Percentiles rank a stretch among this genome's conserved stretches.
Evolutionary conservation across 108 stramenopile genomes (phyloP).

Genomic region (Cylindrotheca fusiformis): DNA sequence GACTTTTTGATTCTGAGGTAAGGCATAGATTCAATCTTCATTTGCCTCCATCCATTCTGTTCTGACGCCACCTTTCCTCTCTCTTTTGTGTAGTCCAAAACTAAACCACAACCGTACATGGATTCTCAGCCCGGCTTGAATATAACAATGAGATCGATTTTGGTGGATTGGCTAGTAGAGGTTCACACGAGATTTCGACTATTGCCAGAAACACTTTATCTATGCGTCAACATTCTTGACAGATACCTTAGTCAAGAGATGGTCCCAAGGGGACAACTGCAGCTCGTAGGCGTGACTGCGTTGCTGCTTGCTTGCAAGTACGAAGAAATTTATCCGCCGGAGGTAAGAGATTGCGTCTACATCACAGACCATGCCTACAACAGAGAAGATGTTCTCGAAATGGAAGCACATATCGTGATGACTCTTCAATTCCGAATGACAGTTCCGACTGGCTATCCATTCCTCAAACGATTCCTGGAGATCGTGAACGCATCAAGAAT

Average conservation of each 20-base stretch:
- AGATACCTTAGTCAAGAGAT: conserved; percentile 75
- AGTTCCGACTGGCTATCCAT: conserved; percentile 91
- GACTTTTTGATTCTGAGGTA: conserved; percentile 71
- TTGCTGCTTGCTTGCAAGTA: conserved; percentile 98
- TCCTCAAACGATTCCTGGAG: conserved; percentile 88
- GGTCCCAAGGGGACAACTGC: conserved; percentile 84
- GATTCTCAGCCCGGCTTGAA: conserved; percentile 85
- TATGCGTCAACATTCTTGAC: conserved; percentile 97
- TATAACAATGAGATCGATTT: conserved; percentile 93
- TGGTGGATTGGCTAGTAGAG: conserved; percentile 99
- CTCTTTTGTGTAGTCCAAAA: conserved; percentile 8
- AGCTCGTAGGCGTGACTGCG: conserved; percentile 98
- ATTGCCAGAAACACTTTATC: conserved; percentile 95
- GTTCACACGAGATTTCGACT: conserved; percentile 99
- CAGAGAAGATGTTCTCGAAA: conserved; percentile 84
- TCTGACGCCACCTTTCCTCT: not conserved
- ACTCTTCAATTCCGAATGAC: conserved; percentile 88
- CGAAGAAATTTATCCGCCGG: conserved; percentile 99
- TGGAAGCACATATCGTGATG: conserved; percentile 91
- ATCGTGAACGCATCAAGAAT: conserved; percentile 40
- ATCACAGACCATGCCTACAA: conserved; percentile 96
- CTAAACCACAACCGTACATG: conserved; percentile 68
- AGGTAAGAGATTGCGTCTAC: conserved; percentile 95
- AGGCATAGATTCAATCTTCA: conserved; percentile 12
- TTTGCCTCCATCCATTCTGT: not conserved